Conservation (phyloP, 306 rosid genomes). For the Rubus parviflorus region DNA sequence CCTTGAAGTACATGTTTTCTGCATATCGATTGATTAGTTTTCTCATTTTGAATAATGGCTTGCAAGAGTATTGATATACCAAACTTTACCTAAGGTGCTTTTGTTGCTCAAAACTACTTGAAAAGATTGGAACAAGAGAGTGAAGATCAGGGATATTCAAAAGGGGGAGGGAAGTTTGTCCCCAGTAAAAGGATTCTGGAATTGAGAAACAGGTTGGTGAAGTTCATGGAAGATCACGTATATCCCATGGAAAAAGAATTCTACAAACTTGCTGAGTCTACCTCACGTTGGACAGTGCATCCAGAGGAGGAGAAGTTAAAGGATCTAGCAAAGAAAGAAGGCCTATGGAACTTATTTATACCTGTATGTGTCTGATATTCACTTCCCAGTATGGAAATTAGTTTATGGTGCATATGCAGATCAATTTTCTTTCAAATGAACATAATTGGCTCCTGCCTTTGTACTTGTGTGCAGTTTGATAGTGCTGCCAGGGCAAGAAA, state of each 20-base stretch:
- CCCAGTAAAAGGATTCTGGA: conserved; percentile 56
- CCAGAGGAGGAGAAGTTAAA: conserved; percentile 89
- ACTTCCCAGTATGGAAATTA: conserved; percentile 4
- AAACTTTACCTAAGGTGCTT: conserved; percentile 30
- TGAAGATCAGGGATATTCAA: conserved; percentile 37
- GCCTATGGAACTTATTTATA: conserved; percentile 92
- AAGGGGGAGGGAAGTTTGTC: conserved; percentile 61
- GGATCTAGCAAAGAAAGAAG: conserved; percentile 88
- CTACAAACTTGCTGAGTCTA: conserved; percentile 70
- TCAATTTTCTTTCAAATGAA: background rate
- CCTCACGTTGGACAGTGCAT: conserved; percentile 86
- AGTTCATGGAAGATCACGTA: conserved; percentile 86
- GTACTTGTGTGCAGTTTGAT: conserved; percentile 63
- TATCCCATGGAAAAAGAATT: conserved; percentile 90
- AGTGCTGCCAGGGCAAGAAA: conserved; percentile 87
- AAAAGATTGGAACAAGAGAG: conserved; percentile 43
- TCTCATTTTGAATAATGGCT: conserved; percentile 19
- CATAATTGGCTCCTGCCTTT: conserved; percentile 9
- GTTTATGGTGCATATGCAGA: background rate
- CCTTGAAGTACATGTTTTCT: conserved; percentile 24
- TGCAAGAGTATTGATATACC: conserved; percentile 24
- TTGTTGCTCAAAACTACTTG: conserved; percentile 26
- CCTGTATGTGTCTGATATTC: conserved; percentile 60
- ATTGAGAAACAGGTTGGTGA: conserved; percentile 59
- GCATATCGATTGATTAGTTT: conserved; percentile 10